Evolutionary conservation across 2,329 filamentous ascomycete genomes (phyloP).

Genomic region (Pseudopyrenochaeta lycopersici): DNA sequence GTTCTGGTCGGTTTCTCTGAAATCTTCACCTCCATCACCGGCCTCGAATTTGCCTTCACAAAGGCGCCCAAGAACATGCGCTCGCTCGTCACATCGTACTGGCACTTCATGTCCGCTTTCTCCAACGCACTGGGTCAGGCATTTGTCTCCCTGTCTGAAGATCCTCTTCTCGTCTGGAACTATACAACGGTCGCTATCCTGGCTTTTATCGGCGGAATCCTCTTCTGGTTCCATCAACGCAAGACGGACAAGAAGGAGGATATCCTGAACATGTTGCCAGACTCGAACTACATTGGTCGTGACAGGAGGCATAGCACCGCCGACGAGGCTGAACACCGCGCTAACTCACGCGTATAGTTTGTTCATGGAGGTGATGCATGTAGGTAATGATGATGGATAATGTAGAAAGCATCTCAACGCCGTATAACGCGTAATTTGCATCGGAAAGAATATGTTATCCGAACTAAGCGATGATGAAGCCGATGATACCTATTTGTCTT

Average conservation of each 20-base stretch:
- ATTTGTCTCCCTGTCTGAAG: conserved; percentile 67
- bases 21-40: conserved; percentile 67
- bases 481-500: conserved; percentile 3
- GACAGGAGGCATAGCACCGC: conserved; percentile 38
- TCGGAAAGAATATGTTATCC: not conserved
- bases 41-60: conserved; percentile 79
- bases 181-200: conserved; percentile 71
- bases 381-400: not conserved
- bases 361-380: not conserved
- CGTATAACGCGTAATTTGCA: not conserved
- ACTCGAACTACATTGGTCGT: conserved; percentile 45
- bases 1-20: conserved; percentile 65
- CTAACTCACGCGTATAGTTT: conserved; percentile 2
- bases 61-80: conserved; percentile 84
- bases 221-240: conserved; percentile 75
- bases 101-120: conserved; percentile 75
- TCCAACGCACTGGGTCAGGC: conserved; percentile 76
- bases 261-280: conserved; percentile 68
- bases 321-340: conserved; percentile 24
- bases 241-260: conserved; percentile 75
- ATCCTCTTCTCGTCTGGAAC: conserved; percentile 76
- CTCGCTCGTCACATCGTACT: conserved; percentile 74
- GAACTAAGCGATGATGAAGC: conserved; percentile 1
- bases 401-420: not conserved
- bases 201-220: conserved; percentile 67